phyloP scores from a whole-genome alignment of 495 filamentous ascomycete species.

The Aspergillus ostianus region DNA sequence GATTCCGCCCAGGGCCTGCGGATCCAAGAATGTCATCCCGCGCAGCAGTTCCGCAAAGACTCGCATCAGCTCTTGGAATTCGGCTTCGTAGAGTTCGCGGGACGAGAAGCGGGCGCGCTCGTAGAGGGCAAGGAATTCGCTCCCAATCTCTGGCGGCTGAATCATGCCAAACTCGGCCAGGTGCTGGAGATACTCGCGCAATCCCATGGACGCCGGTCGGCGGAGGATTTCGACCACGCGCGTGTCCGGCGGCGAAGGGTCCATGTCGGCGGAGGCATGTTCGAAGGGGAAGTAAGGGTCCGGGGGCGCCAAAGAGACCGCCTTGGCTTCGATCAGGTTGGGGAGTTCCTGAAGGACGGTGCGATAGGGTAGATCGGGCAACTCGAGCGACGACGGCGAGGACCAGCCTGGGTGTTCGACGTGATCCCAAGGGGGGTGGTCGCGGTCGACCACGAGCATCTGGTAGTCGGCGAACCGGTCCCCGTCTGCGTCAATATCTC shows the following conservation, averaged over 20 bases:
- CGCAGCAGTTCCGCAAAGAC: conserved; percentile 80
- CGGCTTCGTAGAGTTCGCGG: conserved; percentile 53
- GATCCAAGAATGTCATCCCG: conserved; percentile 65
- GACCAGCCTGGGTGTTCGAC: conserved; percentile 90
- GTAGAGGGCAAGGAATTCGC: conserved; percentile 70
- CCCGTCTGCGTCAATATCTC: conserved; percentile 40
- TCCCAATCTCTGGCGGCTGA: conserved; percentile 50
- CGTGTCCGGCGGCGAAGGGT: conserved; percentile 48
- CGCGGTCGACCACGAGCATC: conserved; percentile 33
- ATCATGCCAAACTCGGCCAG: conserved; percentile 68
- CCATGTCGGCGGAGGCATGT: conserved; percentile 22
- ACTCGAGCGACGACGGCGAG: conserved; percentile 67
- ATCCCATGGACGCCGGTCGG: conserved; percentile 67
- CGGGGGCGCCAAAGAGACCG: conserved; percentile 73
- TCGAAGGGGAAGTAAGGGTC: conserved; percentile 48
- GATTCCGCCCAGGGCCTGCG: conserved; percentile 44
- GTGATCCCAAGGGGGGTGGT: conserved; percentile 67
- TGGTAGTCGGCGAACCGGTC: conserved; percentile 31
- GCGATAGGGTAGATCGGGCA: conserved; percentile 76
- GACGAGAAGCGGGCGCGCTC: conserved; percentile 81
- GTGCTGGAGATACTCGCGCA: conserved; percentile 75
- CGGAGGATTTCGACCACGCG: conserved; percentile 68
- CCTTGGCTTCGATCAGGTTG: conserved; percentile 90
- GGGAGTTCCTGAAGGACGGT: conserved; percentile 84
- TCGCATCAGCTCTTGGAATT: conserved; percentile 82